Conservation (phyloP, 257 asterid genomes). For the Thymus mandschuricus region DNA sequence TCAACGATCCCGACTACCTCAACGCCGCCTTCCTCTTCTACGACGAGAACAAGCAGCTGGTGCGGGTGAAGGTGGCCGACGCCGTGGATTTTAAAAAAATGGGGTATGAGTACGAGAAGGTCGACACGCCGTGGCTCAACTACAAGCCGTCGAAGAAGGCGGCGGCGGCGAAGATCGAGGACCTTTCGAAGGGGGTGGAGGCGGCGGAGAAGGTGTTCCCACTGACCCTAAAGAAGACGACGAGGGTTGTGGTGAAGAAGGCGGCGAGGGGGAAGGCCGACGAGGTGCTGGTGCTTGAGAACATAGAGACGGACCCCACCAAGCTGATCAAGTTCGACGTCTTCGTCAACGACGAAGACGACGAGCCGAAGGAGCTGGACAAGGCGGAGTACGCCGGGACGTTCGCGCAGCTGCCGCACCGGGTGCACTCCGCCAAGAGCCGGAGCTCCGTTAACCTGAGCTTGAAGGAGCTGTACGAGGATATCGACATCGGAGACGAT, state of each 20-base stretch:
- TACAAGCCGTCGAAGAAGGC: slow-evolving; percentile 14
- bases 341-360: slow-evolving; percentile 17
- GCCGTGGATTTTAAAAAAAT: background rate
- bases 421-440: background rate
- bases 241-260: slow-evolving; percentile 9
- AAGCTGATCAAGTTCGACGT: slow-evolving; percentile 16
- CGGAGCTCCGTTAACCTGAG: background rate
- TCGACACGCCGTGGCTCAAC: slow-evolving; percentile 21
- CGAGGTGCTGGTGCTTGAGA: slow-evolving; percentile 1
- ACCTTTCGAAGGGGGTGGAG: background rate
- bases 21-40: slow-evolving; percentile 20
- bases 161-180: background rate
- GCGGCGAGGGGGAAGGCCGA: background rate
- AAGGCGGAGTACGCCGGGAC: slow-evolving; percentile 21
- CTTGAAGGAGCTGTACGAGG: slow-evolving; percentile 14
- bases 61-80: slow-evolving; percentile 3
- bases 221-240: background rate
- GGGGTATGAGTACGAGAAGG: slow-evolving; percentile 16
- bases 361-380: background rate
- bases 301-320: background rate
- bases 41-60: slow-evolving; percentile 25
- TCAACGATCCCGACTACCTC: slow-evolving; percentile 15
- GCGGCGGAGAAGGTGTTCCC: background rate
- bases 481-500: slow-evolving; percentile 12
- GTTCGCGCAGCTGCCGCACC: slow-evolving; percentile 15